Conservation (phyloP, 768 basidiomycete species). For the Amanita exitialis region DNA sequence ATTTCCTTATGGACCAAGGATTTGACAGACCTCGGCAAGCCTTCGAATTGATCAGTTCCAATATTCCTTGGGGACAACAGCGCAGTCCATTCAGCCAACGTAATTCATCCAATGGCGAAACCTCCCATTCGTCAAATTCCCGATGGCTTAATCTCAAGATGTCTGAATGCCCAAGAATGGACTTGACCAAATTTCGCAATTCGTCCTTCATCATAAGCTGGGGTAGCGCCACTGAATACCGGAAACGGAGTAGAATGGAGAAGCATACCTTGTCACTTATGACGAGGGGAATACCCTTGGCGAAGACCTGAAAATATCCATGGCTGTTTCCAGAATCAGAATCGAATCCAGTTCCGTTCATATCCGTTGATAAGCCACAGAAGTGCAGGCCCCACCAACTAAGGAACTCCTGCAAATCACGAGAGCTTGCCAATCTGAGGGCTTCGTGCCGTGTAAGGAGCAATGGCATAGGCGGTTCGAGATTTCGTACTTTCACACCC, state of each 20-base stretch:
- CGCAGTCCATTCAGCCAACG: slow-evolving; percentile 67
- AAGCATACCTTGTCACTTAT: slow-evolving; percentile 64
- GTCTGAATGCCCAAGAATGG: slow-evolving; percentile 55
- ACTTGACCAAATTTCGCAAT: slow-evolving; percentile 66
- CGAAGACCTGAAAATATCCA: slow-evolving; percentile 55
- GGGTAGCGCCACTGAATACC: slow-evolving; percentile 8
- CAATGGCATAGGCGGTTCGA: slow-evolving; percentile 48
- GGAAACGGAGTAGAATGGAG: slow-evolving; percentile 13
- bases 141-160: slow-evolving; percentile 22
- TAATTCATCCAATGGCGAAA: slow-evolving; percentile 17
- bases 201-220: slow-evolving; percentile 63
- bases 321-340: slow-evolving; percentile 20
- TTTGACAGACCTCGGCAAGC: slow-evolving; percentile 76
- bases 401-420: slow-evolving; percentile 37
- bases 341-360: slow-evolving; percentile 12
- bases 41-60: slow-evolving; percentile 87
- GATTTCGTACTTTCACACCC: slow-evolving; percentile 27
- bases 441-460: slow-evolving; percentile 63
- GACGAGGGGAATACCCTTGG: slow-evolving; percentile 57
- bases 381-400: slow-evolving; percentile 64
- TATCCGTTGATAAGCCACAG: slow-evolving; percentile 18
- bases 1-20: slow-evolving; percentile 3
- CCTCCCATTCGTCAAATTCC: slow-evolving; percentile 10
- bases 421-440: slow-evolving; percentile 31
- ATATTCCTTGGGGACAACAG: slow-evolving; percentile 72